Conservation (phyloP, 768 basidiomycete species). For the Lactarius deliciosus region DNA sequence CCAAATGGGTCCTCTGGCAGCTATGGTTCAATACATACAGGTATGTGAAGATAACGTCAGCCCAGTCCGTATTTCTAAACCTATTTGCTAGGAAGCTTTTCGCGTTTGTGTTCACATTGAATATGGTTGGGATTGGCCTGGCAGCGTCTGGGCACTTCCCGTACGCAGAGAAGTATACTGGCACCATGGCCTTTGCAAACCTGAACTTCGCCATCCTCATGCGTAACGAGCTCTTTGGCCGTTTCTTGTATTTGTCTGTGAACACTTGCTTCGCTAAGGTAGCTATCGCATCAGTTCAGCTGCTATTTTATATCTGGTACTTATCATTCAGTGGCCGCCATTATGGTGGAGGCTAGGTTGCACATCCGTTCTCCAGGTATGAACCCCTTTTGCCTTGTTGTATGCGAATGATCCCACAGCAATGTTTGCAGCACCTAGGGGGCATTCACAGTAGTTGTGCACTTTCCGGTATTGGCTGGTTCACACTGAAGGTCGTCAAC, state of each 20-base stretch:
- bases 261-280: slow-evolving; percentile 78
- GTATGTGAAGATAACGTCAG: slow-evolving; percentile 37
- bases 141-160: slow-evolving; percentile 65
- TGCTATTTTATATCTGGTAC: slow-evolving; percentile 4
- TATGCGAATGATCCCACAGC: background rate
- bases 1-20: slow-evolving; percentile 58
- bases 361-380: slow-evolving; percentile 68
- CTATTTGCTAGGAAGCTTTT: slow-evolving; percentile 55
- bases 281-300: slow-evolving; percentile 17
- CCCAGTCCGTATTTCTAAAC: background rate
- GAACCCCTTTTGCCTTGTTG: slow-evolving; percentile 2
- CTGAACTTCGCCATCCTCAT: slow-evolving; percentile 69
- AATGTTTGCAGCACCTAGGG: slow-evolving; percentile 40
- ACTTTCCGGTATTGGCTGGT: slow-evolving; percentile 40
- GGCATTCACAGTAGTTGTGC: slow-evolving; percentile 49
- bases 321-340: slow-evolving; percentile 59
- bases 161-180: slow-evolving; percentile 64
- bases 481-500: slow-evolving; percentile 39
- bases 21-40: slow-evolving; percentile 82
- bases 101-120: slow-evolving; percentile 40
- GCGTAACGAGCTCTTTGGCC: slow-evolving; percentile 81
- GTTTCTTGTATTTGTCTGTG: slow-evolving; percentile 66
- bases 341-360: slow-evolving; percentile 69
- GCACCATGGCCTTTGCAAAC: slow-evolving; percentile 74
- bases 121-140: slow-evolving; percentile 57